Conservation (phyloP, 306 rosid species). For the Psophocarpus tetragonolobus region DNA sequence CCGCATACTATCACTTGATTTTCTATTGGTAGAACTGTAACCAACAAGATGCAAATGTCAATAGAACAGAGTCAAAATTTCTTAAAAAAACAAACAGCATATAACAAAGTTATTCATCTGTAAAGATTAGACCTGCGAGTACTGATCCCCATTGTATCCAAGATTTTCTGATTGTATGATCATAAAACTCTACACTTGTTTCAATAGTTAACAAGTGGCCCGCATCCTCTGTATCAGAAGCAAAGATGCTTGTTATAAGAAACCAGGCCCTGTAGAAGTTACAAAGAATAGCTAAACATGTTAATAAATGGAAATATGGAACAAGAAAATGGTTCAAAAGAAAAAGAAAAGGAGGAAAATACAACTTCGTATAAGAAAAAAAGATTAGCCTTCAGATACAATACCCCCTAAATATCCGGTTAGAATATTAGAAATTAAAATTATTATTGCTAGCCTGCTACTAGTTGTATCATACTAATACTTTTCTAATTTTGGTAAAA, state of each 20-base stretch:
- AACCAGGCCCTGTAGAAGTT: conserved; percentile 42
- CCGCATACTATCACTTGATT: conserved; percentile 87
- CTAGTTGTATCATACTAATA: background rate
- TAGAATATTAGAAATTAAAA: conserved; percentile 9
- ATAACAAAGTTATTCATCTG: conserved; percentile 23
- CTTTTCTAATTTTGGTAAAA: conserved; percentile 18
- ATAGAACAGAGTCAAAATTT: conserved; percentile 20
- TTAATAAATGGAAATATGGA: conserved; percentile 34
- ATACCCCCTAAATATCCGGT: conserved; percentile 12
- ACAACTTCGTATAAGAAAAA: background rate
- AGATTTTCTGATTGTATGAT: conserved; percentile 46
- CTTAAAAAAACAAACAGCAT: background rate
- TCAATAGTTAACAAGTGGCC: conserved; percentile 42
- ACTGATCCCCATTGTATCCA: conserved; percentile 76
- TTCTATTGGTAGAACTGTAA: conserved; percentile 69
- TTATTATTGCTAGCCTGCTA: background rate
- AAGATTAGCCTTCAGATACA: background rate
- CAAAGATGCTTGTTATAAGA: conserved; percentile 34
- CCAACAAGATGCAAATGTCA: conserved; percentile 42
- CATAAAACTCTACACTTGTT: conserved; percentile 44
- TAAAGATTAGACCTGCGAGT: conserved; percentile 68
- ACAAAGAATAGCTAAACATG: conserved; percentile 39
- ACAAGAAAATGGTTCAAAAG: conserved; percentile 29
- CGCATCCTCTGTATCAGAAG: conserved; percentile 36
- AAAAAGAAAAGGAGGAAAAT: background rate